A percentile compares a stretch with the other conserved stretches of the same genome.
phyloP scores from a whole-genome alignment of 2,329 filamentous ascomycete species.

The Aspergillus sp. region DNA sequence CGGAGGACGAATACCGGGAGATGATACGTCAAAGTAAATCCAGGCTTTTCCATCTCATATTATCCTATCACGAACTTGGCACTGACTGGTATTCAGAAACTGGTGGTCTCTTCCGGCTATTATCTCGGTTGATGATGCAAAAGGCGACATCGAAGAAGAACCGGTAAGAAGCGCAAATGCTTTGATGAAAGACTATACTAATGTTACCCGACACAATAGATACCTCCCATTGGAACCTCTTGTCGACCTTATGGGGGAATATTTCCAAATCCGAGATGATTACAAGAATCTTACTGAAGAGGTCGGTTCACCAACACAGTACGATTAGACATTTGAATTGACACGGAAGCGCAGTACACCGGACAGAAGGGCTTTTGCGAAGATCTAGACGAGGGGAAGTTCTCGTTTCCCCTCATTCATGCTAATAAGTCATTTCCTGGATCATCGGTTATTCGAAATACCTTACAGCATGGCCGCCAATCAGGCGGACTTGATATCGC shows the following conservation, averaged over 20 bases:
- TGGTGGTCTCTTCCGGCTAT: slow-evolving; percentile 42
- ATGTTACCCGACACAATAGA: slow-evolving; percentile 5
- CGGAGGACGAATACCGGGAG: slow-evolving; percentile 42
- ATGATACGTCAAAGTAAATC: slow-evolving; percentile 41
- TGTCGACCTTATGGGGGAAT: slow-evolving; percentile 54
- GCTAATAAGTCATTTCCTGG: neutral
- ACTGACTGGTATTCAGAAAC: slow-evolving; percentile 28
- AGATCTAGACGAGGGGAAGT: slow-evolving; percentile 67
- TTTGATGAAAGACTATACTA: neutral
- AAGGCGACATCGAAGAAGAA: slow-evolving; percentile 22
- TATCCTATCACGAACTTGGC: neutral
- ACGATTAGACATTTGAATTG: too few species aligned
- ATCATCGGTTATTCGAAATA: neutral
- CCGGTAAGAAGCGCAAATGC: neutral
- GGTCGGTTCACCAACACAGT: neutral
- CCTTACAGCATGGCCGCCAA: neutral
- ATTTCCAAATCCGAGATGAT: slow-evolving; percentile 57
- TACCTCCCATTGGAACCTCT: slow-evolving; percentile 54
- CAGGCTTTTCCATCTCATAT: neutral
- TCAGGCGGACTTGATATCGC: neutral
- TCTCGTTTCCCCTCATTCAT: slow-evolving; percentile 88
- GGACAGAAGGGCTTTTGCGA: slow-evolving; percentile 80
- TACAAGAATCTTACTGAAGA: slow-evolving; percentile 72
- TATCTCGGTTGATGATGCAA: slow-evolving; percentile 40
- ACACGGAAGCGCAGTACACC: slow-evolving; percentile 59